phyloP scores from a whole-genome alignment of 1,284 basidiomycete species.

The Pterulicium gracile region DNA sequence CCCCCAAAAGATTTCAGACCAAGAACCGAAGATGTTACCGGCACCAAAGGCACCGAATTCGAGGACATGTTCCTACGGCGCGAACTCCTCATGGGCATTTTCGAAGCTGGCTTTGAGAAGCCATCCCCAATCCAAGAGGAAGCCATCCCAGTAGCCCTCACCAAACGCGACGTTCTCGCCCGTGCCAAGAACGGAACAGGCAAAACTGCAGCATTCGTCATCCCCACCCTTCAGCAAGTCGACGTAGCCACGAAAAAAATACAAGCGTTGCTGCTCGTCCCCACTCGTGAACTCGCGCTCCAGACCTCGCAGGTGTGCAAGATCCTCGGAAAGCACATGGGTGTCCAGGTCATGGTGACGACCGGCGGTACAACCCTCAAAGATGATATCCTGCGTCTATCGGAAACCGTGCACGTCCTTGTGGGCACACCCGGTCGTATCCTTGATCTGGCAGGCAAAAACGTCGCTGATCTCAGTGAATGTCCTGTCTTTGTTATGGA shows the following conservation, averaged over 20 bases:
- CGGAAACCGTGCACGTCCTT: constrained; percentile 88
- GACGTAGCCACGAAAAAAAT: constrained; percentile 84
- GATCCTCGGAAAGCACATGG: constrained; percentile 92
- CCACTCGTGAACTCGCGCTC: constrained; percentile 89
- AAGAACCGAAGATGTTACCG: constrained; percentile 91
- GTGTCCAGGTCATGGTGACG: constrained; percentile 96
- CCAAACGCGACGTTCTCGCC: constrained; percentile 85
- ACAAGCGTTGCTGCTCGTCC: constrained; percentile 89
- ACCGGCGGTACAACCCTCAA: constrained; percentile 97
- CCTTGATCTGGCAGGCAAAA: constrained; percentile 89
- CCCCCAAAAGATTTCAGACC: constrained; percentile 88
- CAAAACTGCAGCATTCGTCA: constrained; percentile 97
- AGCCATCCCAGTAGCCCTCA: constrained; percentile 82
- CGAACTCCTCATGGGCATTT: constrained; percentile 87
- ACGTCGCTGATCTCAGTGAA: constrained; percentile 87
- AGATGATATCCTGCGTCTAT: constrained; percentile 92
- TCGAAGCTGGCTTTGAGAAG: constrained; percentile 93
- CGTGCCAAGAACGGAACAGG: constrained; percentile 88
- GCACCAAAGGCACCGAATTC: constrained; percentile 86
- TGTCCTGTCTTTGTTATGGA: constrained; percentile 98
- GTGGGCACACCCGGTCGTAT: constrained; percentile 97
- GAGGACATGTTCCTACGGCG: constrained; percentile 78
- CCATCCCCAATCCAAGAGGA: constrained; percentile 99
- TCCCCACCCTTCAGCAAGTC: constrained; percentile 91
- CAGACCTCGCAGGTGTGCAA: constrained; percentile 98